Base-by-base conservation (phyloP, 208 protist genomes). In the Trypanosomatidae sp. region DNA sequence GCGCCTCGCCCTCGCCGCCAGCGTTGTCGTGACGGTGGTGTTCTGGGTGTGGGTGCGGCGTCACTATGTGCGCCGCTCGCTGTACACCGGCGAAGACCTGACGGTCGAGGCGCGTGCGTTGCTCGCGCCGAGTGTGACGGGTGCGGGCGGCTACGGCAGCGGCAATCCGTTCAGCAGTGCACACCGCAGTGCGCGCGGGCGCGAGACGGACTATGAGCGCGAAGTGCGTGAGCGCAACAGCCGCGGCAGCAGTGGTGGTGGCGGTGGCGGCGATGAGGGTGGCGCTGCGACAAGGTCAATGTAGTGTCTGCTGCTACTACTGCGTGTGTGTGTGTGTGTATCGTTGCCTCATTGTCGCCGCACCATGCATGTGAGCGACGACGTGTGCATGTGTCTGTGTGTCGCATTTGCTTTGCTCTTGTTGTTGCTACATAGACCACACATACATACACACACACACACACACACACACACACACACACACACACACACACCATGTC, bases 31-130 rank as follows among this genome's bases (percentile, higher is more conserved):
- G 41, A 70, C 65, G 5, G 37, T 85, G 23, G 11, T 68, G 24
- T 92, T 92, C 56, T 92, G 78, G 79, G 40, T 92, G 13, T 92
- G 83, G 79, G 75, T 92, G 30, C 63, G 76, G 7, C 74, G 83
- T 2, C 83, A 92, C 59, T 88, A 92, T 43, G 63, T 92, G 11
- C 30, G 40, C 32, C 32, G 39, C n/a, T n/a, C n/a, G n/a, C n/a
- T n/a, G n/a, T n/a, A n/a, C n/a, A n/a, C n/a, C n/a, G n/a, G n/a
- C n/a, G n/a, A n/a, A n/a, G n/a, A 66, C 18, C 25, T 68, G 6
- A 49, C 23, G 4, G 45, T 20, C 32, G 8, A 11, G 11, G 41
- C 48, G 18, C 30, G 52, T 15, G 51, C 33, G 2, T 1, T 30
- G 7, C 61, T 66, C 38, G 55, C 23, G 0, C 50, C 58, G 2